Percentiles rank a stretch among this genome's conserved stretches.
Conservation (phyloP, 106 monocot species). For the Dioscorea alata region DNA sequence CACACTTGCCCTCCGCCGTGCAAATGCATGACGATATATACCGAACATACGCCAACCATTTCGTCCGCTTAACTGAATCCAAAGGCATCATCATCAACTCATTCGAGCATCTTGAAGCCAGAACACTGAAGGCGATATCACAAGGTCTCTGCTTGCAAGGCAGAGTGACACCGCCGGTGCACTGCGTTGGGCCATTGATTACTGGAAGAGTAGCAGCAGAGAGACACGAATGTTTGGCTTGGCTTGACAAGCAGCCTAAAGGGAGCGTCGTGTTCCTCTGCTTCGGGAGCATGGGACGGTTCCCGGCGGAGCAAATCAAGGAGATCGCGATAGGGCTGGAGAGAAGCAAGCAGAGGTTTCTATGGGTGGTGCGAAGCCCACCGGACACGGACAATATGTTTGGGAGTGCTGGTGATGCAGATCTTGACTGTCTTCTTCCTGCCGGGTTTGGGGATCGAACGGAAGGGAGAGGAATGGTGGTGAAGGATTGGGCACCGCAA, state of each 20-base stretch:
- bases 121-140: slow-evolving; percentile 15
- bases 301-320: slow-evolving; percentile 14
- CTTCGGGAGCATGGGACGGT: slow-evolving; percentile 21
- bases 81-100: slow-evolving; percentile 46
- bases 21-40: slow-evolving; percentile 12
- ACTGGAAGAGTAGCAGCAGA: not conserved
- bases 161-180: slow-evolving; percentile 19
- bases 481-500: slow-evolving; percentile 22
- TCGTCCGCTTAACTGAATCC: not conserved
- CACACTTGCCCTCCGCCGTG: slow-evolving; percentile 13
- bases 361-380: slow-evolving; percentile 23
- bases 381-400: not conserved
- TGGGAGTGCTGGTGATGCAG: not conserved
- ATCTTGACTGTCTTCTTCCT: slow-evolving; percentile 19
- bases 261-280: slow-evolving; percentile 30
- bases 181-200: slow-evolving; percentile 24
- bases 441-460: slow-evolving; percentile 21
- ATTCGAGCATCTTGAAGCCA: slow-evolving; percentile 36
- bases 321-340: slow-evolving; percentile 23
- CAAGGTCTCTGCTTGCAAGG: slow-evolving; percentile 16
- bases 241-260: slow-evolving; percentile 23
- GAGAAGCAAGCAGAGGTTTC: slow-evolving; percentile 24
- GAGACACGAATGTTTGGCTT: slow-evolving; percentile 4
- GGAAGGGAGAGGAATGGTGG: slow-evolving; percentile 16
- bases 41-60: not conserved